Evolutionary conservation across 805 yeast species (phyloP), one percentile per base, ranked within the genome.

Genomic region (Lipomyces starkeyi): DNA sequence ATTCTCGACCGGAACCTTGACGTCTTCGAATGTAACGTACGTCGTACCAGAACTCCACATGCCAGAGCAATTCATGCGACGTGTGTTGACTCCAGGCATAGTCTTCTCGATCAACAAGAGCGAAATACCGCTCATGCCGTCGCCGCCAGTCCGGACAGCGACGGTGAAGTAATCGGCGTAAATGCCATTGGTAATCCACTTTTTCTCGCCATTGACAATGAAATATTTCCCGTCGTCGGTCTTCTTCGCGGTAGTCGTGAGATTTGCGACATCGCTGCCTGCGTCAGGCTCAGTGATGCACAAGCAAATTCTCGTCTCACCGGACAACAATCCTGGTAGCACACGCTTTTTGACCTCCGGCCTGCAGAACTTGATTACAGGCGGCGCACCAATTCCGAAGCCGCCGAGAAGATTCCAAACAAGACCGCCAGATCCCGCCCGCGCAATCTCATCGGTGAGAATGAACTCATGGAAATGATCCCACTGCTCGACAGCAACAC

Each of bases 151-250:
- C 58, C 83, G 80, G 61, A 80, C 81, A 22, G 83, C 83, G 22
- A 79, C 80, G 9, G 83, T 79, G 73, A 80, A 81, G 75, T 80
- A 81, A 73, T 81, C 83, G 34, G 81, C 70, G 74, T 79, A 80
- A 59, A 80, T 73, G 53, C 83, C 83, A 71, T 81, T 81, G 63
- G 83, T 81, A 76, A 81, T 81, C 83, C 83, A 81, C 73, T 81
- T 81, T 76, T 81, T 81, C 64, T 79, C 80, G 52, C 83, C 83
- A 69, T 76, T 80, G 62, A 81, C 80, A 55, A 78, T 72, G 71
- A 72, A 81, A 73, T 74, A 76, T 77, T 79, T 79, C 49, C 83
- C 83, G 58, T 80, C 82, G n/a, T 74, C 75, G 47, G 79, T 73
- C 71, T 72, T 71, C 59, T 66, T 75, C 32, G 83, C 83, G 47